Conservation (phyloP, 2,329 filamentous ascomycete genomes). For the Cylindrodendrum hubeiense region DNA sequence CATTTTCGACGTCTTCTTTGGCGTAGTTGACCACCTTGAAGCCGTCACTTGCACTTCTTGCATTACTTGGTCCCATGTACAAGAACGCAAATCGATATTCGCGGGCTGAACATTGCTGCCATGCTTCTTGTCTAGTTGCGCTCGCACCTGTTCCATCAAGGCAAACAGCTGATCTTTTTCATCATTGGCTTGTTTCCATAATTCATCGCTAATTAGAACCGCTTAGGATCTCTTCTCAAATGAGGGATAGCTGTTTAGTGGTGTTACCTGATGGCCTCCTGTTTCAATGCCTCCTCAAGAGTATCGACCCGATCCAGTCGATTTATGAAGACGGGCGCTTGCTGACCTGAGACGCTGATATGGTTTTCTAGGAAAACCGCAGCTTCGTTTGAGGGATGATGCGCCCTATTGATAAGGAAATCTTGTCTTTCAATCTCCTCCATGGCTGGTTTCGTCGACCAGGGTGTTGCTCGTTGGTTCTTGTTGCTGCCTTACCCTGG, state of each 20-base stretch:
- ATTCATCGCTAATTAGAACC: neutral
- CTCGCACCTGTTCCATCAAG: conserved; percentile 25
- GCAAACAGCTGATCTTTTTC: conserved; percentile 25
- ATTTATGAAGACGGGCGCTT: neutral
- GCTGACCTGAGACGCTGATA: neutral
- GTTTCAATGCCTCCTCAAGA: neutral
- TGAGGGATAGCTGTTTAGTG: neutral
- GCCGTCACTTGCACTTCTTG: conserved; percentile 7
- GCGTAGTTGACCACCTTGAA: neutral
- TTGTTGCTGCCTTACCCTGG: neutral
- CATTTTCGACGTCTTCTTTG: neutral
- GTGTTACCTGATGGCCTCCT: neutral
- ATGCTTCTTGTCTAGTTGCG: conserved; percentile 13
- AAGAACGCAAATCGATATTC: neutral
- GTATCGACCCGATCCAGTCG: neutral
- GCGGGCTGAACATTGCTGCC: neutral
- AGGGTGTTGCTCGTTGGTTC: neutral
- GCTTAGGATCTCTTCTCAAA: neutral
- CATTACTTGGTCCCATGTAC: conserved; percentile 12
- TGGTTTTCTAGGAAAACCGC: conserved; percentile 18
- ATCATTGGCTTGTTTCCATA: conserved; percentile 25
- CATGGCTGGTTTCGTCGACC: neutral
- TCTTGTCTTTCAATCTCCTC: neutral
- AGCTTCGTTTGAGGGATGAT: conserved; percentile 3
- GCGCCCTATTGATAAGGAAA: neutral